A percentile compares a stretch with the other conserved stretches of the same genome.
Evolutionary conservation across 345 rosid species (phyloP).

Genomic region (Isatis tinctoria): DNA sequence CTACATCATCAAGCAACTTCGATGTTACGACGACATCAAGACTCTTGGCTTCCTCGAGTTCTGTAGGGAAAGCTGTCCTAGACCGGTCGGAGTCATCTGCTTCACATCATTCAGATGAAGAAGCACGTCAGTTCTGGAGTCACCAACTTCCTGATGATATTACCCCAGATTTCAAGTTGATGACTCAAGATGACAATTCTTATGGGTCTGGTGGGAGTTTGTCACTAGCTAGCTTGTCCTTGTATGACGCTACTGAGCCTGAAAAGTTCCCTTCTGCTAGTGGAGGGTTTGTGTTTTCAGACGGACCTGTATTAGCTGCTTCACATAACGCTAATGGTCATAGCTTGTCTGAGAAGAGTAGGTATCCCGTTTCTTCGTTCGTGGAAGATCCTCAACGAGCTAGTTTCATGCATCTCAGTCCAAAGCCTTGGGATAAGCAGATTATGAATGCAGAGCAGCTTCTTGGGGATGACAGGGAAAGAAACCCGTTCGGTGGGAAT

Average conservation of each 20-base stretch:
- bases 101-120: conserved; percentile 88
- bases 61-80: conserved; percentile 61
- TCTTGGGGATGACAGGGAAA: conserved; percentile 53
- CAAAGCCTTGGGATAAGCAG: conserved; percentile 84
- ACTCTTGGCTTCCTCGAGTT: conserved; percentile 48
- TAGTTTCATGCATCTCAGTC: conserved; percentile 42
- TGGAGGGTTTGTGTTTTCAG: conserved; percentile 48
- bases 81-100: conserved; percentile 68
- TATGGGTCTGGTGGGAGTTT: conserved; percentile 57
- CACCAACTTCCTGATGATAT: conserved; percentile 95
- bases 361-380: conserved; percentile 53
- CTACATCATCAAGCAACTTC: conserved; percentile 32
- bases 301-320: conserved; percentile 48
- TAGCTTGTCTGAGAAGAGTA: conserved; percentile 52
- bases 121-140: conserved; percentile 87
- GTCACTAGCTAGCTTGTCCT: conserved; percentile 70
- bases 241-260: conserved; percentile 51
- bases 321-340: conserved; percentile 52
- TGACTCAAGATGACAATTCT: conserved; percentile 63
- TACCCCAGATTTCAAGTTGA: conserved; percentile 86
- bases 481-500: conserved; percentile 48
- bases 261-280: conserved; percentile 51
- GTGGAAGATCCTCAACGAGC: conserved; percentile 54
- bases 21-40: conserved; percentile 41
- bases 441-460: conserved; percentile 51